These are phyloP conservation scores for Trichosporon sp. DNA, from an alignment of 1,284 basidiomycete species.

Conservation along the genomic window DNA sequence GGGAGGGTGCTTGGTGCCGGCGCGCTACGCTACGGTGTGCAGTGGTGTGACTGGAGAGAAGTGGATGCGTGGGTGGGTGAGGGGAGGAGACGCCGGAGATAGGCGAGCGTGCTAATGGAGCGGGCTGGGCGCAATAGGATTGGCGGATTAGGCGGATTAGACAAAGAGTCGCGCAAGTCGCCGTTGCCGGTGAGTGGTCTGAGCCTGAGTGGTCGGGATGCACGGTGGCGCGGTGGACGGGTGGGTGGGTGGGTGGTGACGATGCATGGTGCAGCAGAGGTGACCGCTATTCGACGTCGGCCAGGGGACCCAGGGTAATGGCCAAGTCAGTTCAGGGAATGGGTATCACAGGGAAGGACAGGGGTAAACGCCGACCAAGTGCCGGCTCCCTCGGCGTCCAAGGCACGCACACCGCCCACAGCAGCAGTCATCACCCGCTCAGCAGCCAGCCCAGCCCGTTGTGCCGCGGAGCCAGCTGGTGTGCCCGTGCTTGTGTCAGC, in stretches of 20 bases:
- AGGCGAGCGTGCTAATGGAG: neutral
- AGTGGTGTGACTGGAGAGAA: neutral
- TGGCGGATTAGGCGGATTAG: neutral
- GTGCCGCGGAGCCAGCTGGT: neutral
- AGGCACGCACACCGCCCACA: slow-evolving; percentile 9
- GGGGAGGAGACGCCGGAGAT: neutral
- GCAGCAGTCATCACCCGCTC: neutral
- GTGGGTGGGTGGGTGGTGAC: neutral
- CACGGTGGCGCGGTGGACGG: neutral
- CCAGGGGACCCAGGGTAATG: neutral
- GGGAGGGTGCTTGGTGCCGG: slow-evolving; percentile 1
- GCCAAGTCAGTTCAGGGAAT: neutral
- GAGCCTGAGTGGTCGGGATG: slow-evolving; percentile 10
- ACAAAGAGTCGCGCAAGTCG: neutral
- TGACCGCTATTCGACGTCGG: slow-evolving; percentile 11
- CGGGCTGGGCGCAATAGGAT: neutral
- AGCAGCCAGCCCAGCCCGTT: neutral
- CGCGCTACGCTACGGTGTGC: neutral
- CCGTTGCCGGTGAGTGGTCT: slow-evolving; percentile 5
- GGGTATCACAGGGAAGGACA: neutral
- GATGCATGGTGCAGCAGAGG: neutral
- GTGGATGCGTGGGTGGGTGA: neutral
- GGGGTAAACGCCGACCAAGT: slow-evolving; percentile 18
- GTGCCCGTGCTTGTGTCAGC: neutral
- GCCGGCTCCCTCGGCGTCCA: slow-evolving; percentile 14